Conservation (phyloP, 225 moss, liverwort and hornwort genomes). For the Physcomitrium patens region DNA sequence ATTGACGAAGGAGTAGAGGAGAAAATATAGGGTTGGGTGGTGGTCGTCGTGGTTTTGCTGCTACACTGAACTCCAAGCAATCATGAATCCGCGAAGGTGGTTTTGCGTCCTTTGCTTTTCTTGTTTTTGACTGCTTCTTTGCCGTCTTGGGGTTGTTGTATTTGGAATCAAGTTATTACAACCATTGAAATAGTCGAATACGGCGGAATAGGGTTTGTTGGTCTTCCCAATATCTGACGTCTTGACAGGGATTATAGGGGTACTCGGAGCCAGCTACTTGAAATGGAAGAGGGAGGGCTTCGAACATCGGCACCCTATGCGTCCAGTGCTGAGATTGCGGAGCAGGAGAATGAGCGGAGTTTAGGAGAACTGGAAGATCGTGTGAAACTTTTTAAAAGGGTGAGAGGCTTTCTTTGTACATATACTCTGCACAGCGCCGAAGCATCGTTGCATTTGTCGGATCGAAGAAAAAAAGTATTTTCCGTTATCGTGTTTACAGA, state of each 20-base stretch:
- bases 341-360: slow-evolving; percentile 71
- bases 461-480: background rate
- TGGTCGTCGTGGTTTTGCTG: background rate
- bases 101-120: background rate
- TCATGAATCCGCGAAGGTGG: slow-evolving; percentile 55
- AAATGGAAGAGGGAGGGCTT: slow-evolving; percentile 67
- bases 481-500: background rate
- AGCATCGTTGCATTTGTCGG: slow-evolving; percentile 8
- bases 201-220: background rate
- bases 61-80: slow-evolving; percentile 1
- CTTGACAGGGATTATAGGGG: slow-evolving; percentile 60
- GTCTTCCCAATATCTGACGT: slow-evolving; percentile 24
- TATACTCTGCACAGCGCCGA: background rate
- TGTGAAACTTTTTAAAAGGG: slow-evolving; percentile 61
- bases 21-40: slow-evolving; percentile 22
- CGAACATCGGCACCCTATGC: slow-evolving; percentile 53
- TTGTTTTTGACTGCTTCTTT: background rate
- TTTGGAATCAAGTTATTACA: background rate
- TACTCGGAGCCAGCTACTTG: slow-evolving; percentile 62
- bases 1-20: background rate
- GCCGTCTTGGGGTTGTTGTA: background rate
- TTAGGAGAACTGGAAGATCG: slow-evolving; percentile 66
- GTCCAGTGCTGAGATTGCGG: slow-evolving; percentile 58
- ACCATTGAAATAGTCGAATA: background rate
- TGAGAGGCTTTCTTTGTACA: slow-evolving; percentile 18